Base-by-base conservation (phyloP, 352 stramenopile genomes). In the Pythium biforme region DNA sequence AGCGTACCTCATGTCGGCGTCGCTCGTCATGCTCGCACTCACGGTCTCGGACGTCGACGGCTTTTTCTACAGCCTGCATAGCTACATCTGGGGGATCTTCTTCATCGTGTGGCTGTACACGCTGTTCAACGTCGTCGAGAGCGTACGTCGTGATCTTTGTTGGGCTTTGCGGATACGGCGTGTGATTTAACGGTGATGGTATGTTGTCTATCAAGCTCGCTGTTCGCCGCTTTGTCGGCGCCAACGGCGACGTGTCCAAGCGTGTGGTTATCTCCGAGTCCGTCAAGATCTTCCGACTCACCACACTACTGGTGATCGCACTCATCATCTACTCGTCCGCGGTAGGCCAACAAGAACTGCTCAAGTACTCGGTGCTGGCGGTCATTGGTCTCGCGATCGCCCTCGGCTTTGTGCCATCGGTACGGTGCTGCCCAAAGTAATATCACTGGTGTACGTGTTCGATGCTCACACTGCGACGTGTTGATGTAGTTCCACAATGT, bases 61-160 rank as follows among this genome's bases (percentile, higher is more conserved):
- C 43, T 96, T 93, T 59, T 78, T 95, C 29, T 92, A 81, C 62
- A 65, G 80, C 29, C 65, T 96, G n/a, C 77, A 76, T 25, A 91
- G 55, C 8, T 96, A 94, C 73, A 88, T 94, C n/a, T 92, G 79
- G 80, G 85, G 85, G n/a, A 54, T 89, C 15, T 96, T 96, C 73
- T 96, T 96, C 57, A 70, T 96, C 61, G 75, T 90, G 27, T 96
- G 87, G 87, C 76, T 96, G 59, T 94, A 94, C 73, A 91, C 86
- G 63, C 73, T 96, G 27, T 96, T 96, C 56, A 93, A 93, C 48
- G 87, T 96, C 58, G 82, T 92, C 25, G 82, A 96, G 67, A 87
- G 80, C 59, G 86, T 95, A 54, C 65, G 81, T 79, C 6, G 12
- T 20, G 37, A 7, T n/a, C 37, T 5, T 6, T 43, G 5, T 10